Conservation (phyloP, 1,284 basidiomycete species). For the Cryptococcus deneoformans region DNA sequence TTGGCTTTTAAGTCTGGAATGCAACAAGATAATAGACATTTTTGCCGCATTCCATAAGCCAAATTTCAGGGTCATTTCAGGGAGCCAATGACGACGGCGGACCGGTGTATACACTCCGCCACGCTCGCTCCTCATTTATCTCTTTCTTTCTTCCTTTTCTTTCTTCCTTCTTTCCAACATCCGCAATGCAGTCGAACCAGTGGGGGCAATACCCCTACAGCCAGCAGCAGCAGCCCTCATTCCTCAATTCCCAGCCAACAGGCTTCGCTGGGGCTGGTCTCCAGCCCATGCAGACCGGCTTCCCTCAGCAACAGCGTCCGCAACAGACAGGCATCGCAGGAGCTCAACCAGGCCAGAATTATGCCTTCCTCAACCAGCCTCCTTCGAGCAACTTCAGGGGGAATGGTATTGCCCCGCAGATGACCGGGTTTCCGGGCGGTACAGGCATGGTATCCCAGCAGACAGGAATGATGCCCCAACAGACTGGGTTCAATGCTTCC, state of each 20-base stretch:
- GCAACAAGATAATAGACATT: too few relatives aligned
- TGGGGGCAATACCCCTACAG: constrained; percentile 19
- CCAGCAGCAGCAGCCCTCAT: constrained; percentile 22
- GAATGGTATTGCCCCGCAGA: constrained; percentile 14
- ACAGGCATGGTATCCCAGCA: constrained; percentile 23
- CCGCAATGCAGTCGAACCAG: constrained; percentile 27
- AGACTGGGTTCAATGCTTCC: constrained; percentile 53
- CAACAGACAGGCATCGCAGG: constrained; percentile 10
- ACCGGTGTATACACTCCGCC: background rate
- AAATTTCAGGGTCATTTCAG: too few relatives aligned
- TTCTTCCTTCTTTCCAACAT: background rate
- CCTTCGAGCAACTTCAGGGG: constrained; percentile 31
- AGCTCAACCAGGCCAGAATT: constrained; percentile 19
- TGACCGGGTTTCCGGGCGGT: constrained; percentile 32
- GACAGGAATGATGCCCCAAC: constrained; percentile 39
- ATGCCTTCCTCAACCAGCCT: constrained; percentile 47
- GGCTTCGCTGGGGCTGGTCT: constrained; percentile 21
- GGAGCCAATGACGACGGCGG: too few relatives aligned
- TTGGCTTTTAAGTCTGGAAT: too few relatives aligned
- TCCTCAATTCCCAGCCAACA: constrained; percentile 32
- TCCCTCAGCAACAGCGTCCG: constrained; percentile 21
- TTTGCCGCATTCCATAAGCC: too few relatives aligned
- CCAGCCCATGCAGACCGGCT: constrained; percentile 58
- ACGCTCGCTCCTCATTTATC: background rate
- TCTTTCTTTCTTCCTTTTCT: constrained; percentile 1